These are phyloP conservation scores for Linum lewisii DNA, from an alignment of 345 rosid species.

Conservation along the genomic window DNA sequence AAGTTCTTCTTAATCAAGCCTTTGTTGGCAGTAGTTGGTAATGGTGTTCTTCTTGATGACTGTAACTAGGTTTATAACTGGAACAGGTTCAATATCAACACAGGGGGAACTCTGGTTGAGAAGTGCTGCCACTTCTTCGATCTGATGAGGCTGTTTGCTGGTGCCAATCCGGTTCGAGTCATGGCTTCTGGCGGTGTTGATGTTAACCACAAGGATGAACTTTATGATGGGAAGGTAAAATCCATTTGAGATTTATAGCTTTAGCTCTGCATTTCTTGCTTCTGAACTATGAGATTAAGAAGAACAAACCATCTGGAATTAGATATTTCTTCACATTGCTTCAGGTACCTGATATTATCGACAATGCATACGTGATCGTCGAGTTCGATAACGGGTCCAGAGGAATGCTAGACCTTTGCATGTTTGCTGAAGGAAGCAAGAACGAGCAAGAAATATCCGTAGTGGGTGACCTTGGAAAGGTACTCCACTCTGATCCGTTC, in stretches of 20 bases:
- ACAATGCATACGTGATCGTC: constrained; percentile 74
- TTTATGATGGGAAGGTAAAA: constrained; percentile 73
- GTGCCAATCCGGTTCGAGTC: constrained; percentile 71
- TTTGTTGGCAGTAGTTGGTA: neutral
- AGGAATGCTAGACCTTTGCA: constrained; percentile 90
- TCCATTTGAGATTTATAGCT: neutral
- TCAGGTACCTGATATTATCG: constrained; percentile 85
- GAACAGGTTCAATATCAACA: constrained; percentile 86
- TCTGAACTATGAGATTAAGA: neutral
- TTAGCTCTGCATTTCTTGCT: constrained; percentile 1
- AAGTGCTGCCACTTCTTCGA: constrained; percentile 99
- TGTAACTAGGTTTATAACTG: constrained; percentile 64
- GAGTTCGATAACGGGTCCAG: constrained; percentile 89
- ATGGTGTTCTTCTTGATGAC: constrained; percentile 11
- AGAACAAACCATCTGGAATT: neutral
- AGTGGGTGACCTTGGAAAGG: constrained; percentile 77
- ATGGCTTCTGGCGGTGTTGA: constrained; percentile 95
- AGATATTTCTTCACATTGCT: constrained; percentile 9
- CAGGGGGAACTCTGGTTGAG: constrained; percentile 93
- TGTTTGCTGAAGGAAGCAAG: constrained; percentile 97
- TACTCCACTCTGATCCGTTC: neutral
- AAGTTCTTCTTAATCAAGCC: neutral
- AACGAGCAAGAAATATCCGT: constrained; percentile 90
- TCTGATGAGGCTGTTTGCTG: constrained; percentile 82
- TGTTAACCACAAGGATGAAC: constrained; percentile 86